Base-by-base conservation (phyloP, 1,284 basidiomycete species). In the Omphalotus olearius region DNA sequence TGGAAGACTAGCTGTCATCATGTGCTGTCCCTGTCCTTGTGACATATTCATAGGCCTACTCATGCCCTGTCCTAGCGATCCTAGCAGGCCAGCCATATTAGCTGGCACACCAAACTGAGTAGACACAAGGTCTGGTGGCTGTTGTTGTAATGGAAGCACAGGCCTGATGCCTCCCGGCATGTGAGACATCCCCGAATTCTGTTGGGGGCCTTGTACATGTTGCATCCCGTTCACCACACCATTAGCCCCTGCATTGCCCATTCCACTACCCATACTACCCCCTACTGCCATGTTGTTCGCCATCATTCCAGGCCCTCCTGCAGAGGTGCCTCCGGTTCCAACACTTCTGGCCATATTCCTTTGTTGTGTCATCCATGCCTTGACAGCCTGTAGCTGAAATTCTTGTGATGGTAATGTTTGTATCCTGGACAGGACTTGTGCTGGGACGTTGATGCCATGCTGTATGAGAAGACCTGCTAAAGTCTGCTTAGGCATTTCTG, bases 401-500 rank as follows among this genome's bases (percentile, higher is more conserved):
- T 33, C 25, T 18, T 42, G 30, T 2, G 52, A 37, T 10, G 55
- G 47, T 30, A 56, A 23, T 20, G 28, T 30, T 20, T 38, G 43
- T 9, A 45, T 45, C 14, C 23, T 39, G 4, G 14, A 9, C 25
- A 18, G 26, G 13, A 51, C 6, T 14, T 28, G 37, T 9, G 1
- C 20, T 4, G 41, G 35, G 10, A 51, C 20, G 10, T 10, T 9
- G 18, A 39, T 9, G n/a, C 37, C 20, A 18, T 40, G 35, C 2
- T 39, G 38, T 20, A 39, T 28, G 9, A 37, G 54, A 48, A 33
- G 47, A 40, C 39, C 14, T n/a, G 52, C 43, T 23, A 56, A 13
- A 11, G 53, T 33, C 10, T 60, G 48, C 55, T 66, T 68, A 0
- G 69, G 69, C 50, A 72, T 56, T 50, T 83, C 81, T 1, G 85